Evolutionary conservation across 192 early-diverging fungal species (phyloP).

Genomic region (Backusella tuberculispora): DNA sequence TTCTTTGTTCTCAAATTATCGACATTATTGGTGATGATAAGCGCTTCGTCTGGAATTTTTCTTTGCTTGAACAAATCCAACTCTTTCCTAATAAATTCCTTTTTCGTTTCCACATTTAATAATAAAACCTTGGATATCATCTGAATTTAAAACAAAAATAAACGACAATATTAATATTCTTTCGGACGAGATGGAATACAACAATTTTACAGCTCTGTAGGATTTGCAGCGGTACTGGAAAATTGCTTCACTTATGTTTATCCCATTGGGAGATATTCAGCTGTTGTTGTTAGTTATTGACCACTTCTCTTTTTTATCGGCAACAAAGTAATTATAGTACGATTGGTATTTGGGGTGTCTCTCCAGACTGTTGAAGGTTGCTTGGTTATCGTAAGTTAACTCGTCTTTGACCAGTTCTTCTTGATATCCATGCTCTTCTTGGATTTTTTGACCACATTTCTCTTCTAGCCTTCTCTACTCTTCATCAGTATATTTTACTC

Average conservation of each 20-base stretch:
- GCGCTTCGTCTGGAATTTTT: not conserved
- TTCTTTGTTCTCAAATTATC: not conserved
- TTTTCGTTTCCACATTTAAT: not conserved
- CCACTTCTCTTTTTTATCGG: not conserved
- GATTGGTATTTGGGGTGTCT: not conserved
- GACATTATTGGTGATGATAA: not conserved
- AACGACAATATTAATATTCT: not conserved
- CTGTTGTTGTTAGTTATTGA: not conserved
- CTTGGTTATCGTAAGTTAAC: not conserved
- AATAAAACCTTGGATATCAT: not conserved
- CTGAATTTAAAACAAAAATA: not conserved
- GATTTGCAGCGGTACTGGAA: not conserved
- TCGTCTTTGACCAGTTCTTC: not conserved
- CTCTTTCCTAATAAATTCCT: not conserved
- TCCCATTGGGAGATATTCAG: not conserved
- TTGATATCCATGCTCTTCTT: not conserved
- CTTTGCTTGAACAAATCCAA: not conserved
- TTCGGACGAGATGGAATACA: not conserved
- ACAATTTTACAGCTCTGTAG: not conserved
- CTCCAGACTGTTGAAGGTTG: not conserved
- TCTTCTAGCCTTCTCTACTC: not conserved
- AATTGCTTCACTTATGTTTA: not conserved
- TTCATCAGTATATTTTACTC: not conserved
- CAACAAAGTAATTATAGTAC: conserved; percentile 1
- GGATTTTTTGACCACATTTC: too few species aligned